A percentile compares a stretch with the other conserved stretches of the same genome.
phyloP scores from a whole-genome alignment of 2,329 filamentous ascomycete genomes.

The Aspergillus sp. region DNA sequence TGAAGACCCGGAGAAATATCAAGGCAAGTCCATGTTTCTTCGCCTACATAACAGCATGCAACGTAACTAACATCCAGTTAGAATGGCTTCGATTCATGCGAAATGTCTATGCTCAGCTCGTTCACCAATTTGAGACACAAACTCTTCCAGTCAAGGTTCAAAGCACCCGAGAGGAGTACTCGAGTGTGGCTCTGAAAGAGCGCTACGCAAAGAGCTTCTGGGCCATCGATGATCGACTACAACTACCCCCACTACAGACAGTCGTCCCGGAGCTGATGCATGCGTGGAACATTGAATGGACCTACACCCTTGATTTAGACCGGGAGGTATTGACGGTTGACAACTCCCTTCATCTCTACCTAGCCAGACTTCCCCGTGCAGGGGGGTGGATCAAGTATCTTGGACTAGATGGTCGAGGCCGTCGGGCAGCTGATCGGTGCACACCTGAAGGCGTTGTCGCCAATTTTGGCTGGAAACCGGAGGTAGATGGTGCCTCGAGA shows the following conservation, averaged over 20 bases:
- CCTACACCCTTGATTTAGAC: conserved; percentile 24
- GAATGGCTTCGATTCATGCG: conserved; percentile 21
- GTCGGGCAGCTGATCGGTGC: neutral
- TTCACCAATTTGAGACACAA: conserved; percentile 15
- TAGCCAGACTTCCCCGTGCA: conserved; percentile 13
- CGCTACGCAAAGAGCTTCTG: conserved; percentile 16
- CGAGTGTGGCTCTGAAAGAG: conserved; percentile 4
- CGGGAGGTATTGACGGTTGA: conserved; percentile 20
- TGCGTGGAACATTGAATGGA: conserved; percentile 15
- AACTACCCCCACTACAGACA: conserved; percentile 12
- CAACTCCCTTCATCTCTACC: conserved; percentile 9
- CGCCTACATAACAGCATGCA: neutral
- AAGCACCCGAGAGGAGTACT: neutral
- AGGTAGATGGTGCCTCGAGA: neutral
- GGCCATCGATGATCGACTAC: conserved; percentile 18
- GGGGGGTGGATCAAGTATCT: conserved; percentile 17
- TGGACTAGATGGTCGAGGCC: neutral
- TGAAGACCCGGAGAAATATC: conserved; percentile 14
- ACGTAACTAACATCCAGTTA: neutral
- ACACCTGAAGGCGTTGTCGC: conserved; percentile 18
- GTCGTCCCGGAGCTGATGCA: neutral
- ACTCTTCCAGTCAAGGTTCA: conserved; percentile 14
- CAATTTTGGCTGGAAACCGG: conserved; percentile 6
- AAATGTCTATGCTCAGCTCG: conserved; percentile 10
- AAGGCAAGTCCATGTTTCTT: conserved; percentile 6